Evolutionary conservation across 1,284 basidiomycete species (phyloP), one percentile per base, ranked within the genome.

Genomic region (Naganishia cerealis): DNA sequence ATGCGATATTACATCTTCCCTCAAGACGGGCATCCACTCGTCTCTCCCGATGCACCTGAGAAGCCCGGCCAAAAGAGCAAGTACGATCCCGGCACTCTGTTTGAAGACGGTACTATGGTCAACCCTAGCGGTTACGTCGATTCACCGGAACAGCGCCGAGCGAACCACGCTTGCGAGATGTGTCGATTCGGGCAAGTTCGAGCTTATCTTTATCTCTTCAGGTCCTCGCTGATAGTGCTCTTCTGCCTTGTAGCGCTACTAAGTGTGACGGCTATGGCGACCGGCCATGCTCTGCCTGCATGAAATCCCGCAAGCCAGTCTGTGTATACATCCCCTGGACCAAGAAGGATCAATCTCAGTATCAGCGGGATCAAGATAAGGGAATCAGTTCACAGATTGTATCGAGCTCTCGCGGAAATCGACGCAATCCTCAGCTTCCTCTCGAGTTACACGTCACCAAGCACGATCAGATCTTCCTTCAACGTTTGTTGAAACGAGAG

Each of bases 1-100:
- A 53, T 63, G 5, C 59, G 59, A 12, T 63, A 63, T 33, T 63
- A 63, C 10, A 18, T 63, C n/a, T 53, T 63, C 48, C 59, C 59
- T 15, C 12, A 38, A 39, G 59, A 63, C 38, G 59, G 59, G 18
- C 42, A 48, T 8, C 59, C 59, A 16, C 50, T 63, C 3, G 59
- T 63, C 50, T 53, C 50, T 38, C 39, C 50, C 24, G n/a, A 48
- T 18, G 59, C 48, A 7, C 59, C 59, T 2, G 59, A 63, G 53
- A 63, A 63, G 21, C 29, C 50, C 42, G 59, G 59, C 18, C 48
- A 36, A n/a, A 63, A 43, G 33, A 54, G 50, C 21, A 42, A 26
- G 15, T 38, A 38, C 10, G 48, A 36, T 26, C 33, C n/a, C 7
- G 59, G 59, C 36, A 63, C 59, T 13, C 39, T 63, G 38, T 63